Percentiles rank a stretch among this genome's conserved stretches.
Evolutionary conservation across 2,329 filamentous ascomycete genomes (phyloP).

Genomic region (Xylariomycetidae sp.): DNA sequence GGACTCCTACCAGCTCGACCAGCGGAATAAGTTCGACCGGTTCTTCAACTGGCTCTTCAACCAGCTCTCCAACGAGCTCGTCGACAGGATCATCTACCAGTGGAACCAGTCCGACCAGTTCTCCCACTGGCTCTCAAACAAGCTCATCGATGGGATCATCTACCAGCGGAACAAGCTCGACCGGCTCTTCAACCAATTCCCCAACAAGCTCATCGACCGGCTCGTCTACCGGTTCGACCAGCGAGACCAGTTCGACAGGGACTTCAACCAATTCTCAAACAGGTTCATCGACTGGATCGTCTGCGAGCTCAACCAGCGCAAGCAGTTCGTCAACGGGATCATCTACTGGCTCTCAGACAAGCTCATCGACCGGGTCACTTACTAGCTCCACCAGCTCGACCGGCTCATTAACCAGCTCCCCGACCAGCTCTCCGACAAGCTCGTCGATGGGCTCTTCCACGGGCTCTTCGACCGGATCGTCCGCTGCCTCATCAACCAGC

Average conservation of each 20-base stretch:
- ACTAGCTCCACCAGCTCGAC: neutral
- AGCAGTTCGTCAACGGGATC: neutral
- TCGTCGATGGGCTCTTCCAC: neutral
- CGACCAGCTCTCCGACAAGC: neutral
- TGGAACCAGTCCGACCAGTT: too few relatives aligned
- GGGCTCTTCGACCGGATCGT: neutral
- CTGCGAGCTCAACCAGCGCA: neutral
- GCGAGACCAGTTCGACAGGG: slow-evolving; percentile 1
- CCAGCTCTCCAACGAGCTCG: too few relatives aligned
- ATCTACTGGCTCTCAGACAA: neutral
- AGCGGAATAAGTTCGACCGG: too few relatives aligned
- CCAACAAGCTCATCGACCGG: neutral
- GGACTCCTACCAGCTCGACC: too few relatives aligned
- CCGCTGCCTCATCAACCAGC: neutral
- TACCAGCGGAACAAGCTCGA: too few relatives aligned
- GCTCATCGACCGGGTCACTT: neutral
- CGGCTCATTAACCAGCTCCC: neutral
- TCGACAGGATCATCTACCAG: too few relatives aligned
- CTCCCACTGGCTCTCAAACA: neutral
- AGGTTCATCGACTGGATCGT: too few relatives aligned
- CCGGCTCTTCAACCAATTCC: neutral
- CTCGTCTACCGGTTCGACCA: neutral
- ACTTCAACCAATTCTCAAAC: neutral
- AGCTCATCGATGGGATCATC: neutral
- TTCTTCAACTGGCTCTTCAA: too few relatives aligned